Base-by-base conservation (phyloP, 352 stramenopile species). In the Phytopythium helicoides region DNA sequence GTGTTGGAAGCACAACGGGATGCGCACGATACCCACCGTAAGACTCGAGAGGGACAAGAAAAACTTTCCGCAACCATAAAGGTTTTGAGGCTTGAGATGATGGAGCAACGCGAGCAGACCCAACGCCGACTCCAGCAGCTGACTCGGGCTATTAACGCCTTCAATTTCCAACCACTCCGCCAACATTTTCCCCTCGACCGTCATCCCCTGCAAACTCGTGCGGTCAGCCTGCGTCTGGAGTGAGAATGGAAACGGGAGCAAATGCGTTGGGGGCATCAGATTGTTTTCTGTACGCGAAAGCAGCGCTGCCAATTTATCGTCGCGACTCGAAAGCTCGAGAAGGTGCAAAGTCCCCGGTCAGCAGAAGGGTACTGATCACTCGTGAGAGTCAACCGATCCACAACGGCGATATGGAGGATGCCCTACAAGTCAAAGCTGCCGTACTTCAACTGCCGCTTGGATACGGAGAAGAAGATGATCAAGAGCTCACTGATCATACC, bases 231-330 rank as follows among this genome's bases (percentile, higher is more conserved):
- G 28, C 11, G 3, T 28, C 26, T 28, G 44, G 44, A 3, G 44
- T 50, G 4, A 3, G 35, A 12, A 28, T 50, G 3, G 16, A 50
- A 22, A 50, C 44, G 3, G 44, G 44, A 0, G 26, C 44, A 7
- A 39, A 12, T 9, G 26, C 44, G 15, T 25, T 50, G 0, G 26
- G 9, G 11, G n/a, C 44, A 6, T 18, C 42, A 28, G 44, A 50
- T 19, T 50, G 44, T n/a, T 50, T 50, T 19, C 1, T 50, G 16
- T 50, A 50, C 26, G 44, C 44, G 6, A 50, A 50, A 14, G 44
- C 44, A 14, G 21, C 44, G n/a, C 25, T 50, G 14, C 16, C 44
- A 28, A n/a, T 26, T 5, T 26, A 50, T 21, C 44, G 44, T n/a
- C 37, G 11, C n/a, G 26, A 38, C n/a, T 19, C n/a, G 8, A 19